Base-by-base conservation (phyloP, 1,284 basidiomycete species). In the Filobasidium uniguttulatum region DNA sequence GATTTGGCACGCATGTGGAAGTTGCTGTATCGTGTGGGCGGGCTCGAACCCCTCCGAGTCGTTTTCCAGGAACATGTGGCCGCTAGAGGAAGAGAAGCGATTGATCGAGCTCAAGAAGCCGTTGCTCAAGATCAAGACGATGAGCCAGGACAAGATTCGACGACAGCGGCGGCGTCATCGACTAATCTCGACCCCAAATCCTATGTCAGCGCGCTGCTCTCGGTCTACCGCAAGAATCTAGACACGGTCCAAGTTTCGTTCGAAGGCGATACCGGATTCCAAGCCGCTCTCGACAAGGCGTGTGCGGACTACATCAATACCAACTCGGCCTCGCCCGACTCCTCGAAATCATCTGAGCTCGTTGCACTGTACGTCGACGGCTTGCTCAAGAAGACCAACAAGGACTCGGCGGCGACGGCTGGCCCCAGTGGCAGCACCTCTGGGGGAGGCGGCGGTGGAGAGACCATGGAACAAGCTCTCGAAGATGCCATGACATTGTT, bases 401-500 rank as follows among this genome's bases (percentile, higher is more conserved):
- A 96, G 75, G 69, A 71, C 23, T 77, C 87, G 72, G 81, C 85
- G 2, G 89, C 64, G 91, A 96, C 59, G 80, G 79, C 43, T 85
- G n/a, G n/a, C n/a, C n/a, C n/a, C n/a, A n/a, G n/a, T n/a, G n/a
- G n/a, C n/a, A n/a, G n/a, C n/a, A n/a, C n/a, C n/a, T n/a, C n/a
- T n/a, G n/a, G n/a, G n/a, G n/a, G n/a, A n/a, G n/a, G n/a, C n/a
- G n/a, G n/a, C n/a, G n/a, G n/a, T n/a, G n/a, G n/a, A n/a, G n/a
- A n/a, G n/a, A n/a, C n/a, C n/a, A n/a, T n/a, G n/a, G n/a, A n/a
- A n/a, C n/a, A n/a, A n/a, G n/a, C n/a, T n/a, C n/a, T n/a, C n/a
- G n/a, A n/a, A n/a, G n/a, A n/a, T n/a, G n/a, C n/a, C n/a, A 96
- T 97, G 93, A 76, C 91, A 38, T 75, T 98, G 46, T 98, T 99